phyloP scores from a whole-genome alignment of 148 eudicot species.

The Limonium bicolor region DNA sequence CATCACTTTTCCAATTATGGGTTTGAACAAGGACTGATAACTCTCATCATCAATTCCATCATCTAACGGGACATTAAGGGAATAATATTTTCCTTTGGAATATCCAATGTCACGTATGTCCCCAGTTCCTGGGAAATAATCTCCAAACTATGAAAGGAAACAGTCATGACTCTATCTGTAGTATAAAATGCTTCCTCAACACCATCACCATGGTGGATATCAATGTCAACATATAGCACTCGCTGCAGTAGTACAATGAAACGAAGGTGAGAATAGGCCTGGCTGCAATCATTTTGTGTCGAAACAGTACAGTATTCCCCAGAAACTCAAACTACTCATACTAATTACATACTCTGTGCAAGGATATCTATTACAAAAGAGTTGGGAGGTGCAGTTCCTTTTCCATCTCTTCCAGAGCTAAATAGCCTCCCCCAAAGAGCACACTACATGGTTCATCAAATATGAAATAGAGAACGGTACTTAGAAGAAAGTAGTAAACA shows the following conservation, averaged over 20 bases:
- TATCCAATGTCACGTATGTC: conserved; percentile 5
- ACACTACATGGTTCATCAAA: no score
- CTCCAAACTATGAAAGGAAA: conserved; percentile 6
- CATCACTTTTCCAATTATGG: conserved; percentile 5
- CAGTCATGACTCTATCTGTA: conserved; percentile 6
- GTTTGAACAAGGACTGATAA: conserved; percentile 7
- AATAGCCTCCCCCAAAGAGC: no score
- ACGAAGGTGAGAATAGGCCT: no score
- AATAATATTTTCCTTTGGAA: conserved; percentile 5
- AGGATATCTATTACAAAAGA: no score
- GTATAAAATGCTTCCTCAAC: conserved; percentile 8
- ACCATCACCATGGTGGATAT: conserved; percentile 7
- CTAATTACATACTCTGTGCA: no score
- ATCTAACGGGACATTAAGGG: conserved; percentile 6
- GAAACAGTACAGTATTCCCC: no score
- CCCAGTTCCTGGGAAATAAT: conserved; percentile 7
- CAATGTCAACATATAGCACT: conserved; percentile 6
- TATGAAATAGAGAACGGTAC: no score
- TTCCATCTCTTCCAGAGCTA: no score
- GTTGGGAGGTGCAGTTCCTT: no score
- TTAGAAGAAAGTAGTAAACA: no score
- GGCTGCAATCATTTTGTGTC: no score
- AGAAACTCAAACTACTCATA: no score
- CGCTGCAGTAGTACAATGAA: conserved; percentile 5
- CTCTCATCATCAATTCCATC: conserved; percentile 7